phyloP scores from a whole-genome alignment of 768 basidiomycete genomes.

The Phanerochaete carnosa region DNA sequence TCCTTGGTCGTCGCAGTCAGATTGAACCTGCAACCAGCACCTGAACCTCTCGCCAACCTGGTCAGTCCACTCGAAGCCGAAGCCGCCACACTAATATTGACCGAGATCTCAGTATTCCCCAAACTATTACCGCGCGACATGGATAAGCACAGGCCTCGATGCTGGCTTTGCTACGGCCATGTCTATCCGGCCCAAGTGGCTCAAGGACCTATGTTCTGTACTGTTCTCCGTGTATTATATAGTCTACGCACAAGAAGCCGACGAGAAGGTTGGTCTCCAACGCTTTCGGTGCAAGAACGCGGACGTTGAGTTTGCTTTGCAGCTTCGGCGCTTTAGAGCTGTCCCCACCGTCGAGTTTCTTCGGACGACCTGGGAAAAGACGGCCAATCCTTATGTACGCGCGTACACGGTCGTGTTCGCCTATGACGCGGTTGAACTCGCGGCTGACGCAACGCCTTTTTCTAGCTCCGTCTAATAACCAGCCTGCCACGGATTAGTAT shows the following conservation, averaged over 20 bases:
- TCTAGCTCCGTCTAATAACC: slow-evolving; percentile 65
- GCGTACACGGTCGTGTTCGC: slow-evolving; percentile 10
- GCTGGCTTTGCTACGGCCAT: slow-evolving; percentile 97
- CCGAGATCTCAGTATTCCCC: slow-evolving; percentile 67
- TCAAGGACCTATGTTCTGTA: slow-evolving; percentile 82
- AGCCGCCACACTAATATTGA: not conserved
- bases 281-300: not conserved
- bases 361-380: slow-evolving; percentile 95
- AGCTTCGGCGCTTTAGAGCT: slow-evolving; percentile 91
- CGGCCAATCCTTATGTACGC: slow-evolving; percentile 84
- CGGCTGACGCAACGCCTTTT: not conserved
- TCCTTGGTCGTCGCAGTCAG: not conserved
- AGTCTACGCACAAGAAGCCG: slow-evolving; percentile 82
- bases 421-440: not conserved
- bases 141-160: slow-evolving; percentile 92
- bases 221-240: slow-evolving; percentile 91
- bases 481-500: slow-evolving; percentile 60
- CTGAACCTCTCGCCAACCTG: slow-evolving; percentile 87
- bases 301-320: not conserved
- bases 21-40: slow-evolving; percentile 48
- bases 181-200: slow-evolving; percentile 87
- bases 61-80: slow-evolving; percentile 40
- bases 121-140: slow-evolving; percentile 94
- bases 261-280: slow-evolving; percentile 76
- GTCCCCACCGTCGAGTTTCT: slow-evolving; percentile 97